Evolutionary conservation across 208 protist species (phyloP).

Genomic region (Trypanosomatidae sp.): DNA sequence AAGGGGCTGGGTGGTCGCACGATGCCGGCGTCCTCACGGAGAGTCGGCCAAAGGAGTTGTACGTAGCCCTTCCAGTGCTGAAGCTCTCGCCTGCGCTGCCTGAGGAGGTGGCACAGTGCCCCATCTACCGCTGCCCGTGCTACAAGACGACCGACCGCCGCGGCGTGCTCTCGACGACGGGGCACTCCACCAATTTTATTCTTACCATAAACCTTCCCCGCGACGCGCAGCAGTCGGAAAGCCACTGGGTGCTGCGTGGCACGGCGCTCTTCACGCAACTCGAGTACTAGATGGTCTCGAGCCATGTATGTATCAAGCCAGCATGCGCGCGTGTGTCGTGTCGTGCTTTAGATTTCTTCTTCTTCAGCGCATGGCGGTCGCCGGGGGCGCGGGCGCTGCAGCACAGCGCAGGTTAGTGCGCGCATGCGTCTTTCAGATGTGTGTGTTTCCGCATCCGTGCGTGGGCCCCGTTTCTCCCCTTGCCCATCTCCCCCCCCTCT

Average conservation of each 20-base stretch:
- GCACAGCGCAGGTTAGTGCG: not conserved
- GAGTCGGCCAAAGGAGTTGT: conserved; percentile 92
- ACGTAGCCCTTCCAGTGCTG: conserved; percentile 87
- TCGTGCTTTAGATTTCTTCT: not conserved
- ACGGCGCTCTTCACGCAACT: conserved; percentile 91
- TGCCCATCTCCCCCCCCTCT: not conserved
- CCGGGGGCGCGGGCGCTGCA: not conserved
- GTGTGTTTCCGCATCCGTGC: not conserved
- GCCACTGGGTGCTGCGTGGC: conserved; percentile 93
- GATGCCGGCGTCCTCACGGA: conserved; percentile 76
- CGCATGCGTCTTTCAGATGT: not conserved
- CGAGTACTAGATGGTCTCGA: conserved; percentile 52
- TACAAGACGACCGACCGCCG: conserved; percentile 95
- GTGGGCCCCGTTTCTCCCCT: not conserved
- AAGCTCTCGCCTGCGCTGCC: conserved; percentile 54
- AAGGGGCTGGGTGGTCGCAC: conserved; percentile 83
- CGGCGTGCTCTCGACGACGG: conserved; percentile 96
- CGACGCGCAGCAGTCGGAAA: conserved; percentile 51
- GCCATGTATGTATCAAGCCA: not conserved
- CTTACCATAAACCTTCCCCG: conserved; percentile 89
- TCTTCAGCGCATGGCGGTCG: not conserved
- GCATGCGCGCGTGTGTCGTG: not conserved
- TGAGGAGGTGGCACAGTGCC: conserved; percentile 48
- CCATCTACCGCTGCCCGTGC: conserved; percentile 92
- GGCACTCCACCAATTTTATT: conserved; percentile 98